These are phyloP conservation scores for Candida coquimbonensis DNA, from an alignment of 805 yeast genomes.

Conservation along the genomic window DNA sequence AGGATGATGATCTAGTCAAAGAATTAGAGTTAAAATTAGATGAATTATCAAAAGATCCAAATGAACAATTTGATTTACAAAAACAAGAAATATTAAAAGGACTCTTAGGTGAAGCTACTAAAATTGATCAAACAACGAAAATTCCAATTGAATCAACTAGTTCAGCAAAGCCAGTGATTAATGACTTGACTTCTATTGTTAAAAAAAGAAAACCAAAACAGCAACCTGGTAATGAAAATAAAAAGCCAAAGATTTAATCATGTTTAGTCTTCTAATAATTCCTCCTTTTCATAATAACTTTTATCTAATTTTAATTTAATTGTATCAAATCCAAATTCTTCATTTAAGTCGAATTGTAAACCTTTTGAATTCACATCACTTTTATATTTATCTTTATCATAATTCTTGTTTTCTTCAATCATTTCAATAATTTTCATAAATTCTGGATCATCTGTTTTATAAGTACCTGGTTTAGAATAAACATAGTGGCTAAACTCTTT, in stretches of 20 bases:
- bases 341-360: conserved; percentile 12
- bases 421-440: conserved; percentile 2
- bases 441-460: conserved; percentile 4
- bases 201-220: conserved; percentile 41
- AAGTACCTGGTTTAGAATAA: conserved; percentile 5
- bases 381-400: neutral
- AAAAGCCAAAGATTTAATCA: conserved; percentile 14
- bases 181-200: conserved; percentile 58
- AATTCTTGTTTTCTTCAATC: neutral
- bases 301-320: conserved; percentile 9
- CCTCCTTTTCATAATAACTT: neutral
- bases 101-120: conserved; percentile 41
- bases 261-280: neutral
- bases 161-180: conserved; percentile 30
- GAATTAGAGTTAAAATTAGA: conserved; percentile 51
- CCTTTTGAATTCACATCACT: neutral
- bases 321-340: conserved; percentile 19
- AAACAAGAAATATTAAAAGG: conserved; percentile 50
- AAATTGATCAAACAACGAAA: conserved; percentile 20
- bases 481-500: conserved; percentile 12
- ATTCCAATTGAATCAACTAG: conserved; percentile 19
- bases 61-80: conserved; percentile 40
- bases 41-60: conserved; percentile 49
- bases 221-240: conserved; percentile 1
- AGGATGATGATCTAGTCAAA: conserved; percentile 39